Base-by-base conservation (phyloP, 2,329 filamentous ascomycete species). In the Torrubiellomyces zombiae region DNA sequence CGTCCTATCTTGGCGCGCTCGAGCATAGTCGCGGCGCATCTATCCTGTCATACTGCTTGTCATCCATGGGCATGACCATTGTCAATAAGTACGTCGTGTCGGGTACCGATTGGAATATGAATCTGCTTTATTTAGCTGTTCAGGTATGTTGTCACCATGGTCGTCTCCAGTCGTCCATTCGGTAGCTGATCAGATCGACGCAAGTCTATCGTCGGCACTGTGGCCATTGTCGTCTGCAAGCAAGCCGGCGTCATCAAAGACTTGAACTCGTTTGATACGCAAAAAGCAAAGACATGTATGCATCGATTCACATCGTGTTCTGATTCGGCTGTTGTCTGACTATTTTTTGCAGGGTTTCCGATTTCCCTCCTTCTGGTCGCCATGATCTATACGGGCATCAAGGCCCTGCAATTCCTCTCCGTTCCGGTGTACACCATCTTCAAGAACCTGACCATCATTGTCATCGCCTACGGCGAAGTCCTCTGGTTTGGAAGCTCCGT, bases 361-460 rank as follows among this genome's bases (percentile, higher is more conserved):
- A 81, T 98, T 43, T 91, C 89, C 30, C 62, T 94, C 27, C 77
- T 95, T 33, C 74, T 98, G 35, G 86, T 95, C 46, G 86, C 83
- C 48, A 98, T 95, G 89, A 95, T 98, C 55, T 98, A 95, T 58
- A 95, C 89, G 26, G 75, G 82, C 44, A 89, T 81, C 44, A 94
- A 94, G 60, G 83, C 89, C 12, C 72, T 98, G 23, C 83, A 94
- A 55, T 95, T 75, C 55, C 77, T 98, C 32, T 94, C 85, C 17
- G 92, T 98, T 26, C 89, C 89, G 14, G 89, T 98, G 16, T 98
- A 98, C 59, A 98, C 89, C 29, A 98, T 98, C 51, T 98, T 98
- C 68, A 98, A 98, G 68, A 98, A 98, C 59, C 55, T 98, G 60
- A 94, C 89, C 34, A 98, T 92, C 52, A 95, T 95, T 43, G 73